A percentile compares a stretch with the other conserved stretches of the same genome.
Evolutionary conservation across 2,329 filamentous ascomycete genomes (phyloP).

Genomic region (Aspergillus awamori): DNA sequence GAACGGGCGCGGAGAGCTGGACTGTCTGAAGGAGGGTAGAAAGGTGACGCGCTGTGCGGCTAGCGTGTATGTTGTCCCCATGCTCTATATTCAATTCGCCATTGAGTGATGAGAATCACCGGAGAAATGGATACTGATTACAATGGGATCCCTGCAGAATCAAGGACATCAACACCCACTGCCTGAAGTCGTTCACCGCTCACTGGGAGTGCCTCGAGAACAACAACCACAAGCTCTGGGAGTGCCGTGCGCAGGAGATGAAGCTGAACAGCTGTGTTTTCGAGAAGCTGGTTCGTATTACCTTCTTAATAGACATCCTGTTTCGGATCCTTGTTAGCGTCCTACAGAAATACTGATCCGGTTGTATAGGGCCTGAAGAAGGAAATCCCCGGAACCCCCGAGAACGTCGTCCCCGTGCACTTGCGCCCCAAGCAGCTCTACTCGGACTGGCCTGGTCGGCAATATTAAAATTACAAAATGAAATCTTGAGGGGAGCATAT

Average conservation of each 20-base stretch:
- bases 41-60: constrained; percentile 95
- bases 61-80: constrained; percentile 79
- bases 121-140: not conserved
- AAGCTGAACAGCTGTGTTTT: constrained; percentile 94
- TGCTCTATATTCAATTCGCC: not conserved
- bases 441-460: constrained; percentile 32
- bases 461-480: too few relatives aligned
- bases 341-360: constrained; percentile 1
- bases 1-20: constrained; percentile 84
- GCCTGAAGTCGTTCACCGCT: constrained; percentile 83
- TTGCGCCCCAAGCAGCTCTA: constrained; percentile 60
- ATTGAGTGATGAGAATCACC: too few relatives aligned
- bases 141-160: constrained; percentile 58
- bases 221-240: constrained; percentile 97
- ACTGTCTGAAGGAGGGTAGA: constrained; percentile 94
- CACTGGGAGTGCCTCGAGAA: constrained; percentile 97
- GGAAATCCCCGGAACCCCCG: constrained; percentile 72
- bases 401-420: constrained; percentile 72
- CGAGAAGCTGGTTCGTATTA: constrained; percentile 79
- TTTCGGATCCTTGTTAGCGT: too few relatives aligned
- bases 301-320: too few relatives aligned
- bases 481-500: too few relatives aligned
- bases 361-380: constrained; percentile 73
- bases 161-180: constrained; percentile 94
- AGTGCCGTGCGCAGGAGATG: constrained; percentile 86